These are phyloP conservation scores for Furcasterigmium furcatum DNA, from an alignment of 2,329 filamentous ascomycete species.

Conservation along the genomic window DNA sequence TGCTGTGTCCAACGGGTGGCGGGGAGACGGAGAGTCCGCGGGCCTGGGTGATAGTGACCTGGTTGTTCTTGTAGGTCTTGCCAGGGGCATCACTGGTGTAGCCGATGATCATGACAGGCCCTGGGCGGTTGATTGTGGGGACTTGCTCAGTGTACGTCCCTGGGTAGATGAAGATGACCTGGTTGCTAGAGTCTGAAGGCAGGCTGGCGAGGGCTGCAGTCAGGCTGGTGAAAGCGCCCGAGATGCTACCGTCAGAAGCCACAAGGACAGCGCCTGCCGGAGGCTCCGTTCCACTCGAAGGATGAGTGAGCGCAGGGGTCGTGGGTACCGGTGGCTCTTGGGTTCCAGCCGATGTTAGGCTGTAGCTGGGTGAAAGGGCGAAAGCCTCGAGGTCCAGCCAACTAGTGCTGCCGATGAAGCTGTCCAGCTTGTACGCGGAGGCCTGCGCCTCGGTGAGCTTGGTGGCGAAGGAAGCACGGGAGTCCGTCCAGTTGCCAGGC, in stretches of 20 bases:
- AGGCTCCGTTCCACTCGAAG: conserved; percentile 34
- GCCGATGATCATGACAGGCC: conserved; percentile 53
- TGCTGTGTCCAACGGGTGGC: conserved; percentile 24
- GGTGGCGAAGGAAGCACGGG: conserved; percentile 39
- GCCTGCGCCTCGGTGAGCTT: conserved; percentile 30
- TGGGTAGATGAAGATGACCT: conserved; percentile 30
- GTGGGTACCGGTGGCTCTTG: conserved; percentile 6
- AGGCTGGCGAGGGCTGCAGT: conserved; percentile 22
- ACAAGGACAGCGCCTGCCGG: conserved; percentile 38
- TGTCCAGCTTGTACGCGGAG: conserved; percentile 26
- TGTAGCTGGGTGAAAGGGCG: conserved; percentile 29
- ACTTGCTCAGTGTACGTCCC: conserved; percentile 61
- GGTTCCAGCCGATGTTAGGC: conserved; percentile 6
- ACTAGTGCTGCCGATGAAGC: conserved; percentile 34
- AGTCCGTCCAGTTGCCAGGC: conserved; percentile 46
- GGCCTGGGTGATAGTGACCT: conserved; percentile 50
- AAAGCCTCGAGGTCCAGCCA: conserved; percentile 39
- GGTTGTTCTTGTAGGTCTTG: conserved; percentile 49
- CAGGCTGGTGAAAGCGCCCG: conserved; percentile 22
- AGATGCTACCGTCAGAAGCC: conserved; percentile 20
- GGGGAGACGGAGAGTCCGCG: conserved; percentile 20
- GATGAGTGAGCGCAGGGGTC: conserved; percentile 27
- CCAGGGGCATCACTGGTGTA: conserved; percentile 45
- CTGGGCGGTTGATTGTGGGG: conserved; percentile 43
- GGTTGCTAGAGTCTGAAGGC: conserved; percentile 15